A percentile compares a stretch with the other conserved stretches of the same genome.
Conservation (phyloP, 306 rosid species). For the Rosa persica region DNA sequence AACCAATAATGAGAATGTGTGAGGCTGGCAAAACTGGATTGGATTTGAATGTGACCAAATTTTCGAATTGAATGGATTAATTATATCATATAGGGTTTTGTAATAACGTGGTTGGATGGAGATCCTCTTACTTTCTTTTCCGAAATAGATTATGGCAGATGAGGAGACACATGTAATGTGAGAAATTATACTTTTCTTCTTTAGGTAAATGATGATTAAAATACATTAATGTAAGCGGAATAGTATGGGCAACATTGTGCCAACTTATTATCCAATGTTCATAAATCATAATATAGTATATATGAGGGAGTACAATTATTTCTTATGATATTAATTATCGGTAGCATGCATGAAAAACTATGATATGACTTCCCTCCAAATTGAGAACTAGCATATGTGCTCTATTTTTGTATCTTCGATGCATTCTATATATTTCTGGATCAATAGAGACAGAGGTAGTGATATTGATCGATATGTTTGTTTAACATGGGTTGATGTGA, state of each 20-base stretch:
- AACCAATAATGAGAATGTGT: neutral
- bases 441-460: too few species aligned
- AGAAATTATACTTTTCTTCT: neutral
- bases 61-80: neutral
- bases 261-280: conserved; percentile 14
- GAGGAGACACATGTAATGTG: neutral
- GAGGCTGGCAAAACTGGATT: neutral
- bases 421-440: neutral
- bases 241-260: conserved; percentile 41
- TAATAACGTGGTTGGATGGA: conserved; percentile 2
- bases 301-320: neutral
- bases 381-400: neutral
- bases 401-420: neutral
- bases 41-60: neutral
- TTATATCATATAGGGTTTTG: neutral
- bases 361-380: neutral
- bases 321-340: neutral
- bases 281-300: neutral
- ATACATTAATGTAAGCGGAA: neutral
- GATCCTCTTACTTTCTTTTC: neutral
- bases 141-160: neutral
- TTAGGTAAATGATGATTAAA: conserved; percentile 22
- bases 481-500: neutral
- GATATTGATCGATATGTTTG: neutral
- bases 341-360: neutral